phyloP scores from a whole-genome alignment of 1,284 basidiomycete genomes.

The Earliella scabrosa region DNA sequence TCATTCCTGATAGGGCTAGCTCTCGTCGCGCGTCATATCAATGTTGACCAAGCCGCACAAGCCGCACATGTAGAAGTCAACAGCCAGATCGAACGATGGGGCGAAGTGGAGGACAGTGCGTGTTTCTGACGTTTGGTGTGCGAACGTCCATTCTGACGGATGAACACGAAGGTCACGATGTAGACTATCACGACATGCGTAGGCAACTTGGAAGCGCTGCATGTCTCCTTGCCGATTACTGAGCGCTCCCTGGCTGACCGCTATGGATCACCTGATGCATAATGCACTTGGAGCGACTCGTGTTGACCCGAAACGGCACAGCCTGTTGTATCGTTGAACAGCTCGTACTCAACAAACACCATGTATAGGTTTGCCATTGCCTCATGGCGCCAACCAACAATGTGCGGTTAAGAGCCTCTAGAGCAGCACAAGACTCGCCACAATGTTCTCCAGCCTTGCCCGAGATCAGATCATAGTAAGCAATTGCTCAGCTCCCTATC shows the following conservation, averaged over 20 bases:
- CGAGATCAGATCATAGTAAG: no score
- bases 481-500: no score
- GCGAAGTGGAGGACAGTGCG: conserved; percentile 98
- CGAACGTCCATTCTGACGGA: background rate
- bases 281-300: no score
- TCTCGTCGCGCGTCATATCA: conserved; percentile 76
- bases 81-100: conserved; percentile 96
- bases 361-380: no score
- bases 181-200: conserved; percentile 94
- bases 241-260: background rate
- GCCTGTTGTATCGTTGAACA: no score
- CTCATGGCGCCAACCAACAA: no score
- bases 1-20: conserved; percentile 91
- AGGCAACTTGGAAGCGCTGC: conserved; percentile 85
- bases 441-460: no score
- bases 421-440: no score
- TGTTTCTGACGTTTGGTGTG: background rate
- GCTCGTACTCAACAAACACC: no score
- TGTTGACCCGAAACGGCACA: no score
- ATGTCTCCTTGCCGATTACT: conserved; percentile 47
- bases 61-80: conserved; percentile 93
- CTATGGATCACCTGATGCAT: no score
- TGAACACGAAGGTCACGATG: conserved; percentile 79
- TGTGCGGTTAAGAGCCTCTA: no score
- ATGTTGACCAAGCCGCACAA: conserved; percentile 83